These are phyloP conservation scores for Juglanconis oblonga DNA, from an alignment of 2,329 filamentous ascomycete genomes.

Conservation along the genomic window DNA sequence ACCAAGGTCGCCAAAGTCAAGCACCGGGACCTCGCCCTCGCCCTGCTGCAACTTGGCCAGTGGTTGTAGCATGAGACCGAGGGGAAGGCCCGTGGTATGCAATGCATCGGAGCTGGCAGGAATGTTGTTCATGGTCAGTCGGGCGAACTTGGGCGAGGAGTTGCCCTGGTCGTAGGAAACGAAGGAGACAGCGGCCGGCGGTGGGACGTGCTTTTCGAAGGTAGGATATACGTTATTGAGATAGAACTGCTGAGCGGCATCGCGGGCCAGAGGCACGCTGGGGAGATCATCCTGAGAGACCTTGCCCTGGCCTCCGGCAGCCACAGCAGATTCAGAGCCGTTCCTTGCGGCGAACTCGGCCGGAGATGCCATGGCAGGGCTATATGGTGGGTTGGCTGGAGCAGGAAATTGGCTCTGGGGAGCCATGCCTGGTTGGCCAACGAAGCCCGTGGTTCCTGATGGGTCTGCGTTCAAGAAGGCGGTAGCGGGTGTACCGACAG, in stretches of 20 bases:
- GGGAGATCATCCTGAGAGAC: conserved; percentile 92
- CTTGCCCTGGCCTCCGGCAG: conserved; percentile 65
- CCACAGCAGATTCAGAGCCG: conserved; percentile 43
- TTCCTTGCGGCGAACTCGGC: conserved; percentile 46
- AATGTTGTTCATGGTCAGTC: conserved; percentile 91
- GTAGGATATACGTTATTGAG: conserved; percentile 88
- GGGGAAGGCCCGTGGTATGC: conserved; percentile 73
- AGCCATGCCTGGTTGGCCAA: conserved; percentile 38
- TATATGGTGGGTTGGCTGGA: conserved; percentile 52
- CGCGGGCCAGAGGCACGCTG: conserved; percentile 82
- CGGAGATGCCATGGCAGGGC: conserved; percentile 38
- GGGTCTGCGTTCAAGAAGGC: conserved; percentile 58
- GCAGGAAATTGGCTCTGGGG: conserved; percentile 53
- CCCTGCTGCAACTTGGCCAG: conserved; percentile 79
- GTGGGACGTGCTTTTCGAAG: conserved; percentile 89
- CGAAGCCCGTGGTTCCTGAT: conserved; percentile 41
- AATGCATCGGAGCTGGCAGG: conserved; percentile 79
- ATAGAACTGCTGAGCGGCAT: conserved; percentile 79
- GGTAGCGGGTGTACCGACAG: conserved; percentile 51
- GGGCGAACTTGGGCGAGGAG: conserved; percentile 88
- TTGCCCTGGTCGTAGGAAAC: conserved; percentile 96
- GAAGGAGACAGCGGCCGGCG: conserved; percentile 83
- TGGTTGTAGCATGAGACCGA: conserved; percentile 87
- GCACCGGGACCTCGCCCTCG: conserved; percentile 81
- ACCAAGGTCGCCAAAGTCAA: conserved; percentile 90